Evolutionary conservation across 2,329 filamentous ascomycete genomes (phyloP).

Genomic region (Chaetomium sp.): DNA sequence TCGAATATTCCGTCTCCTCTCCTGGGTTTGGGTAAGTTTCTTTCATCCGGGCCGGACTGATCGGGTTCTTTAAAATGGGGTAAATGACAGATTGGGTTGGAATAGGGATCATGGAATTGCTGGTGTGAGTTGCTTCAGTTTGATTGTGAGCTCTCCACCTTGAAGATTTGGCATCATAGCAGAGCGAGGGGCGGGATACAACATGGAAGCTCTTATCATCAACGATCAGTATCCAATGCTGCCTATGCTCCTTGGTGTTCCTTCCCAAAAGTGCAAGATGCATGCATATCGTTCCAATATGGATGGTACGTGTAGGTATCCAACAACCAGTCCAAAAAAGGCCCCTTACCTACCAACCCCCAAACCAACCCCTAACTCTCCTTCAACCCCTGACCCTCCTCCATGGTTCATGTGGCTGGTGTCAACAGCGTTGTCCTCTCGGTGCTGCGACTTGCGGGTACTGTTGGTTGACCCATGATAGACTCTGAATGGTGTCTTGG

Average conservation of each 20-base stretch:
- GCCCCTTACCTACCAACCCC: neutral
- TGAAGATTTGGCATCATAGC: neutral
- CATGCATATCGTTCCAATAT: neutral
- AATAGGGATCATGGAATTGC: neutral
- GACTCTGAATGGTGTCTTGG: slow-evolving; percentile 64
- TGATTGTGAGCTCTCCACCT: neutral
- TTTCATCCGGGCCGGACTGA: neutral
- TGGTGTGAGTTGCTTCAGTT: neutral
- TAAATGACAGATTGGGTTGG: neutral
- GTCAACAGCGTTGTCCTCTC: slow-evolving; percentile 66
- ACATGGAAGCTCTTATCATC: neutral
- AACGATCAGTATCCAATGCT: neutral
- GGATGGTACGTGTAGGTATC: neutral
- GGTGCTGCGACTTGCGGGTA: slow-evolving; percentile 61
- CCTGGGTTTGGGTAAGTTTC: neutral
- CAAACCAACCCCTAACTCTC: neutral
- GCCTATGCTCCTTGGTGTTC: neutral
- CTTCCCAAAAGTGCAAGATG: neutral
- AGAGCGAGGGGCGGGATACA: neutral
- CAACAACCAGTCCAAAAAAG: neutral
- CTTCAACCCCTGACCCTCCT: slow-evolving; percentile 9
- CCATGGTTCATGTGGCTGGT: slow-evolving; percentile 63
- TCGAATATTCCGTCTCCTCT: neutral
- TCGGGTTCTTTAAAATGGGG: neutral
- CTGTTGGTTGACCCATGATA: slow-evolving; percentile 78